phyloP scores from a whole-genome alignment of 306 rosid genomes.

The Arachis stenosperma region DNA sequence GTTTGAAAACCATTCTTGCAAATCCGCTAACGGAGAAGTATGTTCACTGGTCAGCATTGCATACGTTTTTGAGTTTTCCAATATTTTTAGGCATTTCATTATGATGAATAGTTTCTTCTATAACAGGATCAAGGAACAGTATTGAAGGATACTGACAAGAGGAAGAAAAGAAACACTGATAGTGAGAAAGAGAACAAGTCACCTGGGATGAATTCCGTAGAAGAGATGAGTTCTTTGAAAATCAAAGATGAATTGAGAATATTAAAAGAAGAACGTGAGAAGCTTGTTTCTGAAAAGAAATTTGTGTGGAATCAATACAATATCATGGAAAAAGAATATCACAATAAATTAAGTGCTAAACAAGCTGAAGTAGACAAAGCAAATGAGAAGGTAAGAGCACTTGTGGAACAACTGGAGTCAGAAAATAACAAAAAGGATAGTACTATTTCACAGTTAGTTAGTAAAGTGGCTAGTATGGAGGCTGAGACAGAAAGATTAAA shows the following conservation, averaged over 20 bases:
- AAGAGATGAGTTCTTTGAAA: conserved; percentile 34
- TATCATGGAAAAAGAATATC: conserved; percentile 62
- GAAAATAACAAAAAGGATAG: conserved; percentile 63
- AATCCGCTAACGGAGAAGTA: conserved; percentile 53
- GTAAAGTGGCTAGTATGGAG: conserved; percentile 56
- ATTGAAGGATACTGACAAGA: conserved; percentile 29
- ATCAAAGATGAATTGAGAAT: conserved; percentile 49
- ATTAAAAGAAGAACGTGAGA: conserved; percentile 59
- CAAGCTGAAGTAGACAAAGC: conserved; percentile 59
- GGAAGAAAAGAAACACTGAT: conserved; percentile 32
- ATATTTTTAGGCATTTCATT: conserved; percentile 37
- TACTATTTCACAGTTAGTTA: conserved; percentile 49
- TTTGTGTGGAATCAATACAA: conserved; percentile 85
- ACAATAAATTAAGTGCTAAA: conserved; percentile 54
- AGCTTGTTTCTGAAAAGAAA: conserved; percentile 71
- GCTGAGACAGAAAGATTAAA: conserved; percentile 60
- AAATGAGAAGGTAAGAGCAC: conserved; percentile 51
- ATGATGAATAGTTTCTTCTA: conserved; percentile 33
- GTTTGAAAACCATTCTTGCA: conserved; percentile 46
- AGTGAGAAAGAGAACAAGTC: conserved; percentile 41
- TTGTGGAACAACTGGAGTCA: conserved; percentile 71
- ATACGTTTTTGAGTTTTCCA: conserved; percentile 15
- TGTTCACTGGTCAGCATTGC: conserved; percentile 40
- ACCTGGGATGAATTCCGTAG: conserved; percentile 28
- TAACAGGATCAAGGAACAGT: conserved; percentile 51